phyloP scores from a whole-genome alignment of 1,284 basidiomycete species.

The Cutaneotrichosporon mucoides region DNA sequence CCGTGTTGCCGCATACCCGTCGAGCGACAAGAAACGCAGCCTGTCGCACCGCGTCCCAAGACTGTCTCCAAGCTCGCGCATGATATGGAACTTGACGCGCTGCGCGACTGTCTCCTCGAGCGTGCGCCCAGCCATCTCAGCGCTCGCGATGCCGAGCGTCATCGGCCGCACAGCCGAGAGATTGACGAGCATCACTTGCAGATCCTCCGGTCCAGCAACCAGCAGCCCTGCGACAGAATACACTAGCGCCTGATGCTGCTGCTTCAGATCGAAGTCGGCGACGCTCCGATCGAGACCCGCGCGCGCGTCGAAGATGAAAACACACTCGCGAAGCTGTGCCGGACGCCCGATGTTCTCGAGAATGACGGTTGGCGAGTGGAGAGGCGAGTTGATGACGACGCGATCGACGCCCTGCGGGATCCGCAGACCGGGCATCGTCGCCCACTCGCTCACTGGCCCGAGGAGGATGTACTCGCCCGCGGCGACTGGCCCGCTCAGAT shows the following conservation, averaged over 20 bases:
- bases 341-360: not conserved
- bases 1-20: not conserved
- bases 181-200: not conserved
- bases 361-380: not conserved
- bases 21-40: not conserved
- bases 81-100: not conserved
- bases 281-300: not conserved
- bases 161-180: not conserved
- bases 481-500: not conserved
- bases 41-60: not conserved
- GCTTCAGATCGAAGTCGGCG: not conserved
- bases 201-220: not conserved
- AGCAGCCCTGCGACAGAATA: not conserved
- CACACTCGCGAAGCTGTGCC: not conserved
- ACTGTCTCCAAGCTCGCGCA: not conserved
- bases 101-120: not conserved
- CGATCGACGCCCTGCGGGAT: not conserved
- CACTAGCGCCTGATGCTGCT: constrained; percentile 1
- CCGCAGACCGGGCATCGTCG: not conserved
- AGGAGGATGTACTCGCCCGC: not conserved
- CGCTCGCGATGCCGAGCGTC: not conserved
- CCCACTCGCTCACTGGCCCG: not conserved
- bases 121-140: not conserved
- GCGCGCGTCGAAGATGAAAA: not conserved
- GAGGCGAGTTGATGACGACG: constrained; percentile 1